Base-by-base conservation (phyloP, 768 basidiomycete genomes). In the Pholiota conissans region DNA sequence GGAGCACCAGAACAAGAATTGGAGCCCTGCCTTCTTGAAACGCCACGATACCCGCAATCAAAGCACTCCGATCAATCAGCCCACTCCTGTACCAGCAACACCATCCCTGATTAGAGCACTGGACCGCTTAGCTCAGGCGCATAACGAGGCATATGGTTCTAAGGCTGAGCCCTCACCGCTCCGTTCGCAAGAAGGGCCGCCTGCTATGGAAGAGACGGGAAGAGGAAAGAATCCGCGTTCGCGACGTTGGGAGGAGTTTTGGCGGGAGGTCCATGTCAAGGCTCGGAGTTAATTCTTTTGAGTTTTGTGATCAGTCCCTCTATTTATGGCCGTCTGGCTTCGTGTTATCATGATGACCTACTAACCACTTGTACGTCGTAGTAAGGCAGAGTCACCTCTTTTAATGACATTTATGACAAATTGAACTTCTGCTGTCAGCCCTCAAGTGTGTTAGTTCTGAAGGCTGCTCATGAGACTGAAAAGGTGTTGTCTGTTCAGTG, bases 51-150 rank as follows among this genome's bases (percentile, higher is more conserved):
- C 24, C n/a, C 37, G 16, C 16, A 45, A 22, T 50, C 26, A 11
- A 28, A 42, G 45, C 27, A 55, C 52, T 52, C 32, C 58, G 32
- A 47, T 42, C 26, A 50, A 47, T 29, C 32, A 3, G 72, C 66
- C 6, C 10, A 66, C 69, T 26, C 69, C 84, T 1, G 79, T 87
- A 1, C 84, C 85, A 4, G 81, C 82, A 22, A 88, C 87, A 2
- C 86, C 86, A 0, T 87, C 86, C 2, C 74, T 87, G 29, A 81
- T 87, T 57, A 77, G 77, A 34, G 87, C 86, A 1, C 69, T 88
- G n/a, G 82, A 86, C 61, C 78, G 86, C 27, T 76, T 88, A 50
- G 73, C 78, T 10, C 70, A 73, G 14, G 86, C 86, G 3, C 85
- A 87, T 63, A 74, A 72, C 55, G 77, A 79, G 20, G 83, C 78